phyloP scores from a whole-genome alignment of 495 filamentous ascomycete species.

The Hypoxylon intermedium region DNA sequence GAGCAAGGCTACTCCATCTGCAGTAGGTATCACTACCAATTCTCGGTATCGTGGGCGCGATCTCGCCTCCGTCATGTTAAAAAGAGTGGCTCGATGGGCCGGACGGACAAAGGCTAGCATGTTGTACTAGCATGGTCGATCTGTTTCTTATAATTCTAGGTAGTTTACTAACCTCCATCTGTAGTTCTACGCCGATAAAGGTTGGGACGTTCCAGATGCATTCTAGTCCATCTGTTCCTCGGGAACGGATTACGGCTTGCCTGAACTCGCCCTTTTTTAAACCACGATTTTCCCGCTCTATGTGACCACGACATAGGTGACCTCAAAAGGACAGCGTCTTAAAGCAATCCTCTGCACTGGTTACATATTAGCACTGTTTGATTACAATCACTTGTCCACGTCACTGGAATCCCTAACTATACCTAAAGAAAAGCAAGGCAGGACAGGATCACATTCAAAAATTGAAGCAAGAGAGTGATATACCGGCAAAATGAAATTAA shows the following conservation, averaged over 20 bases:
- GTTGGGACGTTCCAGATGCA: slow-evolving; percentile 26
- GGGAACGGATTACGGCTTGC: neutral
- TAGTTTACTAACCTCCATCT: neutral
- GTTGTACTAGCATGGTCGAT: slow-evolving; percentile 28
- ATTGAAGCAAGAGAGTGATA: too few species aligned
- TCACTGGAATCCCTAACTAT: too few species aligned
- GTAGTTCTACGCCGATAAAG: slow-evolving; percentile 34
- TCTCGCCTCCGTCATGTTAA: slow-evolving; percentile 28
- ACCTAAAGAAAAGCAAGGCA: too few species aligned
- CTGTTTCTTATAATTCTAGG: neutral
- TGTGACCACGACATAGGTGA: slow-evolving; percentile 21
- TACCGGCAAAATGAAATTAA: too few species aligned
- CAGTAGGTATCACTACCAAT: slow-evolving; percentile 31
- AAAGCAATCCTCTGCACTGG: too few species aligned
- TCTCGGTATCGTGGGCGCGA: slow-evolving; percentile 28
- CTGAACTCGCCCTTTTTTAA: slow-evolving; percentile 11
- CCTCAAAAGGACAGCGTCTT: too few species aligned
- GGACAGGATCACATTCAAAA: too few species aligned
- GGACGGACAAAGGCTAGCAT: slow-evolving; percentile 34
- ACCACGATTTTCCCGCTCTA: slow-evolving; percentile 21
- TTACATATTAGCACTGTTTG: too few species aligned
- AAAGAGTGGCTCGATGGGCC: slow-evolving; percentile 35
- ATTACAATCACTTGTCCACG: too few species aligned
- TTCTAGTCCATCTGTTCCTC: slow-evolving; percentile 13
- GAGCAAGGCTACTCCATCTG: slow-evolving; percentile 36